These are phyloP conservation scores for Cryptomeria japonica DNA, from an alignment of 75 land plant genomes.

Conservation along the genomic window DNA sequence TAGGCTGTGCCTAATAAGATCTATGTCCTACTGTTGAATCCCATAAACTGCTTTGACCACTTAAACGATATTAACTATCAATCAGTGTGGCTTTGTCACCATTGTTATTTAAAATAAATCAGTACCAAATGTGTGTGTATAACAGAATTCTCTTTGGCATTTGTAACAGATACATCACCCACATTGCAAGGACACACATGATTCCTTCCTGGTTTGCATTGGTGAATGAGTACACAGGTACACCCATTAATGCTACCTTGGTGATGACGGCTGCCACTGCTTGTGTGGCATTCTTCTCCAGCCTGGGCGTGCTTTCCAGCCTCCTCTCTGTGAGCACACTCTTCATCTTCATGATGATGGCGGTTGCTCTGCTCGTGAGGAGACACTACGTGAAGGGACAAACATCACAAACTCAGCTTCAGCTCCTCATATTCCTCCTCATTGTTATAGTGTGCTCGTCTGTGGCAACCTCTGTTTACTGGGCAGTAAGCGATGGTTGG, in stretches of 20 bases:
- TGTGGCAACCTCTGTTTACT: constrained; percentile 44
- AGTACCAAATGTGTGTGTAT: no score
- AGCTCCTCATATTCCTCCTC: constrained; percentile 29
- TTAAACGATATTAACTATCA: no score
- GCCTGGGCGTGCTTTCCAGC: constrained; percentile 62
- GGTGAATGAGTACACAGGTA: constrained; percentile 63
- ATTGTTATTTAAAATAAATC: no score
- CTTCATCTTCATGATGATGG: constrained; percentile 81
- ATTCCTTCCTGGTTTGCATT: constrained; percentile 77
- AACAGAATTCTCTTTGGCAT: no score
- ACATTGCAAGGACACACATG: constrained; percentile 84
- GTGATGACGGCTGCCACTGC: constrained; percentile 33
- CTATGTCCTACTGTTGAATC: no score
- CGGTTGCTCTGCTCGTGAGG: constrained; percentile 71
- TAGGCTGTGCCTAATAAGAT: no score
- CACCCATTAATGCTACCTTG: constrained; percentile 74
- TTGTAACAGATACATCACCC: constrained; percentile 33
- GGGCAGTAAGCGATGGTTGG: constrained; percentile 67
- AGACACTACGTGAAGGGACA: constrained; percentile 48
- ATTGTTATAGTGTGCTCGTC: constrained; percentile 57
- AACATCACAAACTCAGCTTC: constrained; percentile 16
- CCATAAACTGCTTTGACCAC: no score
- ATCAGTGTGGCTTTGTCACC: no score
- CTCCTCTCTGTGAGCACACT: constrained; percentile 71
- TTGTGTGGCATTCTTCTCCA: constrained; percentile 66